Evolutionary conservation across 345 rosid species (phyloP).

Genomic region (Arabis hirsuta): DNA sequence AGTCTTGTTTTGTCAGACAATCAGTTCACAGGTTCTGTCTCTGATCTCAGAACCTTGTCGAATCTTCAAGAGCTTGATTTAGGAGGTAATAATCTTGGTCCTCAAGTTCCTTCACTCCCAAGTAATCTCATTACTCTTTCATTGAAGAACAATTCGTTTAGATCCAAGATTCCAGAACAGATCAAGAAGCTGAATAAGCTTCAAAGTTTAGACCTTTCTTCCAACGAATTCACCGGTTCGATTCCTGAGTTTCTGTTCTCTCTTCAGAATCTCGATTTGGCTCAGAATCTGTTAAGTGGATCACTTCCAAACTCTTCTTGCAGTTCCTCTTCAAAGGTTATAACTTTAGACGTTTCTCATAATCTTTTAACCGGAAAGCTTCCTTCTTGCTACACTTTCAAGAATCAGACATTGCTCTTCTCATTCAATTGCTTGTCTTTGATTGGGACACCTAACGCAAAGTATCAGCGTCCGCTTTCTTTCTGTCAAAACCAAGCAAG

Average conservation of each 20-base stretch:
- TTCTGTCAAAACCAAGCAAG: constrained; percentile 79
- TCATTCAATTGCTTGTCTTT: constrained; percentile 81
- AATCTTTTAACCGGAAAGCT: constrained; percentile 76
- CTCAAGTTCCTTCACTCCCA: constrained; percentile 64
- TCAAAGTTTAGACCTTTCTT: constrained; percentile 63
- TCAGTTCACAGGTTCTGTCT: constrained; percentile 64
- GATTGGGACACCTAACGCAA: constrained; percentile 45
- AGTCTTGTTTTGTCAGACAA: constrained; percentile 67
- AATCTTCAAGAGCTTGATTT: constrained; percentile 61
- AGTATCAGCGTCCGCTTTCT: constrained; percentile 66
- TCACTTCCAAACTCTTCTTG: constrained; percentile 62
- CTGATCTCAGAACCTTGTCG: constrained; percentile 56
- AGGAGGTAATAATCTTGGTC: constrained; percentile 65
- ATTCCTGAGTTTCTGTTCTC: constrained; percentile 66
- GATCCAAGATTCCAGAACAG: constrained; percentile 60
- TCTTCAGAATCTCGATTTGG: constrained; percentile 58
- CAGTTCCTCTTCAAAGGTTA: constrained; percentile 47
- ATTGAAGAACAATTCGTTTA: constrained; percentile 65
- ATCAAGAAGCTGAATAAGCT: constrained; percentile 54
- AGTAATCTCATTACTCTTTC: constrained; percentile 48
- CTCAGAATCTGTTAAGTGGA: constrained; percentile 61
- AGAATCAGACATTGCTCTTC: constrained; percentile 61
- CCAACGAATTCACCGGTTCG: constrained; percentile 59
- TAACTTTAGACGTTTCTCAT: constrained; percentile 63
- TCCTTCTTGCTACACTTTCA: constrained; percentile 58